Evolutionary conservation across 2,329 filamentous ascomycete species (phyloP), one percentile per base, ranked within the genome.

Genomic region (Colletotrichum simmondsii): DNA sequence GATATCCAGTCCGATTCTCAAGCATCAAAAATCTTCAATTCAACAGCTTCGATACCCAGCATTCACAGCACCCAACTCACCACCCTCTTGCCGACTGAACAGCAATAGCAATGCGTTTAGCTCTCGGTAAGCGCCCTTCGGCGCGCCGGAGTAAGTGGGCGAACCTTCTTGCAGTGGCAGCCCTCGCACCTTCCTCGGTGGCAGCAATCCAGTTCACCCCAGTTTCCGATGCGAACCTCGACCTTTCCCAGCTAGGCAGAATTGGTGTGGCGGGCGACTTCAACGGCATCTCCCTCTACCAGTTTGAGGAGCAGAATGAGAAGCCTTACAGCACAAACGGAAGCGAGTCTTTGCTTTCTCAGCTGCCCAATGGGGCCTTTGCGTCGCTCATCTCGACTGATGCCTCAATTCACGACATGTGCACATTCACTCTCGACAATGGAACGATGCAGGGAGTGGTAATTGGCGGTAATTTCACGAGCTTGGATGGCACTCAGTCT

Each of bases 381-480:
- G 88, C 92, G 24, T 90, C 91, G 22, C 85, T 98, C 61, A 90
- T 92, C 65, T 88, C 91, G 53, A 92, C 95, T 57, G 95, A 98
- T 83, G 95, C 93, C 71, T 91, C 93, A 61, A 98, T 99, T 79
- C 89, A 92, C 79, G 89, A 94, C 75, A 97, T 99, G 93, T 99
- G 97, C 85, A 86, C 92, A 24, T 94, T 96, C 77, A 87, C 91
- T 64, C 84, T 88, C 77, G 87, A 88, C 70, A 89, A 94, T 81
- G 93, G 93, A 75, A 88, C 87, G 6, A 83, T 92, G 69, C 87
- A 89, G n/a, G 92, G 93, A 53, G 90, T 98, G 32, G 89, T 98
- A 60, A 89, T 99, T 19, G 97, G 94, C 68, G 97, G 97, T 60
- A 98, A 98, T 85, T 99, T 99, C 81, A 98, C 97, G 37, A 97